Percentiles rank a stretch among this genome's conserved stretches.
Evolutionary conservation across 1,284 basidiomycete genomes (phyloP).

Genomic region (Tetrapyrgos nigripes): DNA sequence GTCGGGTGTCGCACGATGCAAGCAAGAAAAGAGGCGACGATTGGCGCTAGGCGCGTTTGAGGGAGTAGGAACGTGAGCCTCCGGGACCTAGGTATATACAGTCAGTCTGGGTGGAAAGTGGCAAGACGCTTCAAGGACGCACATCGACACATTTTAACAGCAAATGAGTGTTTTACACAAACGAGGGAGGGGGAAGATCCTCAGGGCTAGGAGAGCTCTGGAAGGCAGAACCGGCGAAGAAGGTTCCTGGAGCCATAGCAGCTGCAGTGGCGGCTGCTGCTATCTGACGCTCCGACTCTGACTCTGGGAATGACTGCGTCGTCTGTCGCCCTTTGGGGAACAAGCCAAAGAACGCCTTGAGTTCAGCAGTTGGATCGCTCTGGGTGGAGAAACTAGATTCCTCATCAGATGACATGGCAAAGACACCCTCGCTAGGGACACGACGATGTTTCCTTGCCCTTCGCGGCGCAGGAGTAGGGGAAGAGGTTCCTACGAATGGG

Average conservation of each 20-base stretch:
- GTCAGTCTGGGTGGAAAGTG: conserved; percentile 25
- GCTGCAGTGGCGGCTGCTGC: conserved; percentile 24
- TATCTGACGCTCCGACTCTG: conserved; percentile 32
- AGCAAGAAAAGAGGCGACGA: conserved; percentile 13
- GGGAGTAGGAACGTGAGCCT: conserved; percentile 1
- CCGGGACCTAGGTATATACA: neutral
- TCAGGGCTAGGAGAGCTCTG: conserved; percentile 84
- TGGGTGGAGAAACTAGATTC: conserved; percentile 50
- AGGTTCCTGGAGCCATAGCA: conserved; percentile 44
- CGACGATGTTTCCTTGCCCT: conserved; percentile 56
- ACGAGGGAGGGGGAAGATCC: conserved; percentile 71
- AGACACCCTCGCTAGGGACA: conserved; percentile 70
- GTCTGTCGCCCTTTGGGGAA: conserved; percentile 15
- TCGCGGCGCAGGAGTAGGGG: conserved; percentile 41
- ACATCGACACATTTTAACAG: conserved; percentile 15
- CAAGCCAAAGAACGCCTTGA: conserved; percentile 42
- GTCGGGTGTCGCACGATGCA: conserved; percentile 11
- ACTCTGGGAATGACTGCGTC: conserved; percentile 10
- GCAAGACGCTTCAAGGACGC: conserved; percentile 14
- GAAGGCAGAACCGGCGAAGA: conserved; percentile 79
- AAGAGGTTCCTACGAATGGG: conserved; percentile 43
- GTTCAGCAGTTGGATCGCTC: conserved; percentile 39
- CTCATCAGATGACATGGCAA: conserved; percentile 74
- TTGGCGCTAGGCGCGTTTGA: no score
- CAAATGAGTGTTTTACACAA: conserved; percentile 45